Evolutionary conservation across 768 basidiomycete species (phyloP), one percentile per base, ranked within the genome.

Genomic region (Hericium coralloides): DNA sequence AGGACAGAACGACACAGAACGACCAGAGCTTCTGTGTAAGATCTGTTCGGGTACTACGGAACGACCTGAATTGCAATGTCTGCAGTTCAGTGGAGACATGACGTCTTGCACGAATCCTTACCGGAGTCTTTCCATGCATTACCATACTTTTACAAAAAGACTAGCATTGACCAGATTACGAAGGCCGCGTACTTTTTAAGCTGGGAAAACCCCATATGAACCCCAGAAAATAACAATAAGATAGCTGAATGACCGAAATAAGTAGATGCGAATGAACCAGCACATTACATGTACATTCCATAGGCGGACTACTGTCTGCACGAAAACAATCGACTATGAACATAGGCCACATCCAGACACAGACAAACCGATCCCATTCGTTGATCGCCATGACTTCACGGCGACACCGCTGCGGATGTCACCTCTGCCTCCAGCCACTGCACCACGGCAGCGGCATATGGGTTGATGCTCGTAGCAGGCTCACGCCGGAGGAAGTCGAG

Each of bases 401-500:
- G 20, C 43, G n/a, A n/a, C 18, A 45, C 43, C 43, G 43, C 56
- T n/a, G 60, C 58, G 10, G 55, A 55, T 36, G 59, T 52, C 18
- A 66, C 55, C 49, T 66, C 64, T 7, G 38, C 43, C 57, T 62
- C 45, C 50, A 66, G 62, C 65, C 65, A 66, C 23, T 55, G 51
- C 18, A 63, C 12, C 31, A 65, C 62, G 3, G 58, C 59, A 50
- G 63, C 59, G 23, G 52, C 43, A 12, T 55, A 51, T 67, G 66
- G 48, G 67, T 67, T 22, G 58, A 49, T 43, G 17, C 18, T 12
- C 22, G 55, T 49, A 2, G 49, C 59, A 20, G 56, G 14, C 26
- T 54, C 47, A 17, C 37, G 60, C 20, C 69, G 72, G 38, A 89
- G 69, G 22, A 73, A 72, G 36, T 84, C 76, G 37, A 83, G 69